Conservation (phyloP, 1,139 yeast genomes). For the Yamadazyma buinensis region DNA sequence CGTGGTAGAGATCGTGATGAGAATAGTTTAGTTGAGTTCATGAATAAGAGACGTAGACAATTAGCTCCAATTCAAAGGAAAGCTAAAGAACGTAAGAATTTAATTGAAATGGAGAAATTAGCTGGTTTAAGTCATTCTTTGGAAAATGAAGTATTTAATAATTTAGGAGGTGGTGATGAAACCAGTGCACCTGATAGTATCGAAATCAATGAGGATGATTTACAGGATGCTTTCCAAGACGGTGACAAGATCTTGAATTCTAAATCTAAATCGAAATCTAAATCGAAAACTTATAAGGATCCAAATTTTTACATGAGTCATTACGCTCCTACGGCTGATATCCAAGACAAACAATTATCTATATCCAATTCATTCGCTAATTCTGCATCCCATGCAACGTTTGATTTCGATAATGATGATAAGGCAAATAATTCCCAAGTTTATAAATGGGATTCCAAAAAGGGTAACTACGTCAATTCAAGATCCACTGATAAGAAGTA, state of each 20-base stretch:
- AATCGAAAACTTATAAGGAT: conserved; percentile 60
- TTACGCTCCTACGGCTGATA: conserved; percentile 75
- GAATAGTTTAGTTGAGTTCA: conserved; percentile 72
- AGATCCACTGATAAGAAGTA: conserved; percentile 79
- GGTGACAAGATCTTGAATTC: conserved; percentile 48
- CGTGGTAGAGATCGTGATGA: conserved; percentile 47
- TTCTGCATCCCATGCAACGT: conserved; percentile 80
- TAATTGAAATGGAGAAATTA: conserved; percentile 68
- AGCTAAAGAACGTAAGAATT: conserved; percentile 66
- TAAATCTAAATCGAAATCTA: no score
- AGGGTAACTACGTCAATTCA: conserved; percentile 83
- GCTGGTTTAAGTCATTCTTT: conserved; percentile 73
- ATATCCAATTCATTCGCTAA: conserved; percentile 68
- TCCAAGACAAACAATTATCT: conserved; percentile 80
- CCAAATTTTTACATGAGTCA: conserved; percentile 85
- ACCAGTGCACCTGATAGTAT: conserved; percentile 23
- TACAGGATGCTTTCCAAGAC: conserved; percentile 60
- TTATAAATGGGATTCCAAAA: conserved; percentile 91
- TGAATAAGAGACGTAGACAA: conserved; percentile 83
- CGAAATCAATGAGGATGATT: conserved; percentile 44
- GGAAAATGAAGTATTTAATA: conserved; percentile 66
- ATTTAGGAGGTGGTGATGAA: conserved; percentile 36
- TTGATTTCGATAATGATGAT: conserved; percentile 82
- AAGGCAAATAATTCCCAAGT: conserved; percentile 65
- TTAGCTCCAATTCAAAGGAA: conserved; percentile 83